Evolutionary conservation across 2,329 filamentous ascomycete species (phyloP), one percentile per base, ranked within the genome.

Genomic region (Colletotrichum coccodes): DNA sequence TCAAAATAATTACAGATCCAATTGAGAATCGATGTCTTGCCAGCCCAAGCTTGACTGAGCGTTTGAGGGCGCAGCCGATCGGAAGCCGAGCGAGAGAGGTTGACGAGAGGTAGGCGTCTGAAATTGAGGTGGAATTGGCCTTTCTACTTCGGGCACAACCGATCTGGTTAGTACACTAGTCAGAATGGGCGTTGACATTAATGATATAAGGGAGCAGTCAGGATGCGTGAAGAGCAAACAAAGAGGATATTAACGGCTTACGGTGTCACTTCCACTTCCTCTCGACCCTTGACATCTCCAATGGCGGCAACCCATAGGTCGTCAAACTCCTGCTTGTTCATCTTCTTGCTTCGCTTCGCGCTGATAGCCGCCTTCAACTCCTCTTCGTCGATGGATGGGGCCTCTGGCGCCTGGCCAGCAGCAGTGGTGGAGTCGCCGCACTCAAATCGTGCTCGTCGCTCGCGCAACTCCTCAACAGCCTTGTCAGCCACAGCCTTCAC

Each of bases 31-130:
- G 87, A 96, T 96, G 87, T 91, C 91, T 87, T 89, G 91, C 93
- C 92, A 96, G 76, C 80, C 92, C 88, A 87, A 91, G 89, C 83
- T 91, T 86, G 89, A 95, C 81, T 82, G 91, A 93, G 85, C 93
- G 87, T 80, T 89, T 89, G 91, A 94, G 75, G 82, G 92, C 89
- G 83, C 94, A 98, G 84, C 84, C 79, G 92, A 98, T 86, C 84
- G 95, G 89, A 92, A 98, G 87, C 81, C 92, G 89, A 88, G 95
- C 92, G 91, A 97, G 92, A 86, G 94, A 97, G 86, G 89, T 92
- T 83, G 92, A 95, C 82, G 90, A 89, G 87, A 98, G 89, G 80
- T 84, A 84, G 85, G 85, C 83, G 81, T 79, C 79, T 85, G 85
- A 77, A 89, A 90, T 82, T 86, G 84, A 80, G 83, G 82, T 83